Evolutionary conservation across 164 flowering plant species (phyloP), one percentile per base, ranked within the genome.

Genomic region (Macadamia integrifolia): DNA sequence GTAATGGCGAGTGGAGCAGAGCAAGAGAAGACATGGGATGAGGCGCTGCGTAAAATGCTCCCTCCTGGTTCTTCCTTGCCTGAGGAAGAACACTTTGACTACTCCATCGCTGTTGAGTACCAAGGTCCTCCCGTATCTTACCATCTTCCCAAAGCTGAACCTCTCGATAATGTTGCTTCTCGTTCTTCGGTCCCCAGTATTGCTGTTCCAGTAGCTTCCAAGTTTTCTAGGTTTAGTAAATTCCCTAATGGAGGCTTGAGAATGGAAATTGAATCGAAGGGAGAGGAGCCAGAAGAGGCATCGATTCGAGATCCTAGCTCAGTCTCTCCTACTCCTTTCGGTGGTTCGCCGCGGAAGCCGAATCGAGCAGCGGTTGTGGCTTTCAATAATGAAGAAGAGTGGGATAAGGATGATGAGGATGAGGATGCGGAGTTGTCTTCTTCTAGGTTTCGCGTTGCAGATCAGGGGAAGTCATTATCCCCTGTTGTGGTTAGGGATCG

Each of bases 31-130:
- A 32, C 66, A 5, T 82, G 85, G 85, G 77, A 77, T 56, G 69
- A 77, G 59, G 66, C 74, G 14, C 71, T 85, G 31, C 35, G 80
- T 14, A 73, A 55, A 62, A 81, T 83, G 89, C 80, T 85, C 2
- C 85, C 89, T 0, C 66, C 74, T 1, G 89, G 89, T 6, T 85
- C 85, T 60, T 84, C 87, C 9, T 48, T 83, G 17, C 87, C 83
- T 1, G 86, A 85, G 66, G 78, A 80, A 61, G 85, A 82, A 8
- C 80, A 80, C 5, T 83, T 83, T 67, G 89, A 83, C 55, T 83
- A 79, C 83, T 83, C 87, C 31, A 82, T 85, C 55, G 82, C 87
- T 40, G 64, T 83, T 40, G 85, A 85, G 61, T 83, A 82, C 73
- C 71, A 76, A 3, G 87, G 87, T 1, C 87, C 88, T 50, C 76